Evolutionary conservation across 306 rosid genomes (phyloP), one percentile per base, ranked within the genome.

Genomic region (Cicer judaicum): DNA sequence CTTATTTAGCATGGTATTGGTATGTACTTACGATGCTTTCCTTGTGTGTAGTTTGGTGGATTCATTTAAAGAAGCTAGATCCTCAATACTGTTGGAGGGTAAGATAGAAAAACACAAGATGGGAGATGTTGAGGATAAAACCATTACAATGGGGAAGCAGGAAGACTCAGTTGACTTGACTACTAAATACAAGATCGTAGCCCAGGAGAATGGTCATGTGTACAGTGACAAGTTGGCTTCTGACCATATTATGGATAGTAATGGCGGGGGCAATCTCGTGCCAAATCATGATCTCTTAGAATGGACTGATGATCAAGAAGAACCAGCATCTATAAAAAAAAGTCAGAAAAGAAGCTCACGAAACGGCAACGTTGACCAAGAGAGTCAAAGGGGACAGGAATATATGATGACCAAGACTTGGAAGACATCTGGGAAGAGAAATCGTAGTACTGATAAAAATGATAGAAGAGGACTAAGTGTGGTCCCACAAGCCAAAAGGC

Each of bases 61-160:
- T 82, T 78, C 89, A 48, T 80, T 86, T 82, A 79, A 85, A 78
- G 85, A 85, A 64, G 90, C 86, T 41, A 53, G 82, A 64, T 83
- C 95, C 29, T 70, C 89, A 64, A 53, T 87, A 55, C 75, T 82
- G 8, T 44, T 89, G 82, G 88, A 93, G 41, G 87, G 70, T 62
- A 78, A 87, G 18, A 63, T 67, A 67, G 29, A 57, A 88, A 88
- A 85, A 79, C 85, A 85, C 71, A 80, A 79, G 73, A 62, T 16
- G 50, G 55, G 16, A 49, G 14, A 5, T 49, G 55, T n/a, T 49
- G 55, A 4, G 15, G 15, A 47, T 13, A 47, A 47, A 10, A 11
- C 5, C 52, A 47, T 12, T 13, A 8, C 10, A 2, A 14, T 16
- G 5, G 7, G 55, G 14, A 49, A 5, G 5, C 9, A 1, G 55